Evolutionary conservation across 2,329 filamentous ascomycete genomes (phyloP).

Genomic region (Gaeumannomyces tritici): DNA sequence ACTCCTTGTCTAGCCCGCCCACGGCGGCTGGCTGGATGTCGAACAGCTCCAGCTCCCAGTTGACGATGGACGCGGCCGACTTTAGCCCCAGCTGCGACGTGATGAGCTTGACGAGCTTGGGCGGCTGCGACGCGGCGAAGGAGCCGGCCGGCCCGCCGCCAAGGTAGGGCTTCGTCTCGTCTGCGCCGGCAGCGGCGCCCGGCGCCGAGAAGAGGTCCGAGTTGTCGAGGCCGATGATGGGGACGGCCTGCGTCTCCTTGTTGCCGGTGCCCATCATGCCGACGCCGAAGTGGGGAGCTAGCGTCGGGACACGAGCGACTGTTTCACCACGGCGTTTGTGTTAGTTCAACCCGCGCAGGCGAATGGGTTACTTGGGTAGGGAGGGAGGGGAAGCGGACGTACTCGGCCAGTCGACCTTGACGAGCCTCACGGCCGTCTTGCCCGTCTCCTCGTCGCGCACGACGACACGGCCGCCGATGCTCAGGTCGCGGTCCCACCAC

Average conservation of each 20-base stretch:
- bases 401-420: slow-evolving; percentile 87
- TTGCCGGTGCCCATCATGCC: slow-evolving; percentile 62
- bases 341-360: neutral
- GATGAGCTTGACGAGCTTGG: slow-evolving; percentile 75
- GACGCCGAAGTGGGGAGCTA: slow-evolving; percentile 88
- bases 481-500: slow-evolving; percentile 95
- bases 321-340: neutral
- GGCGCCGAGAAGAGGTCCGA: slow-evolving; percentile 38
- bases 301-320: slow-evolving; percentile 79
- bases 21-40: slow-evolving; percentile 79
- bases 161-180: slow-evolving; percentile 24
- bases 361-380: neutral
- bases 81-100: slow-evolving; percentile 65
- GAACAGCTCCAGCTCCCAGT: slow-evolving; percentile 96
- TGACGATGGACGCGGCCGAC: slow-evolving; percentile 67
- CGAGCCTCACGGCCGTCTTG: slow-evolving; percentile 72
- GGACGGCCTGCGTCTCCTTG: slow-evolving; percentile 85
- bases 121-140: slow-evolving; percentile 78
- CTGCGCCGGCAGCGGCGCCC: slow-evolving; percentile 18
- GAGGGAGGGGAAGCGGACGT: slow-evolving; percentile 6
- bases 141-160: slow-evolving; percentile 46
- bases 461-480: slow-evolving; percentile 81
- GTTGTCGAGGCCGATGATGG: slow-evolving; percentile 83
- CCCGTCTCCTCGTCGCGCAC: slow-evolving; percentile 62
- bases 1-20: slow-evolving; percentile 79